Conservation (phyloP, 1,139 yeast species). For the Wickerhamomyces sp. region DNA sequence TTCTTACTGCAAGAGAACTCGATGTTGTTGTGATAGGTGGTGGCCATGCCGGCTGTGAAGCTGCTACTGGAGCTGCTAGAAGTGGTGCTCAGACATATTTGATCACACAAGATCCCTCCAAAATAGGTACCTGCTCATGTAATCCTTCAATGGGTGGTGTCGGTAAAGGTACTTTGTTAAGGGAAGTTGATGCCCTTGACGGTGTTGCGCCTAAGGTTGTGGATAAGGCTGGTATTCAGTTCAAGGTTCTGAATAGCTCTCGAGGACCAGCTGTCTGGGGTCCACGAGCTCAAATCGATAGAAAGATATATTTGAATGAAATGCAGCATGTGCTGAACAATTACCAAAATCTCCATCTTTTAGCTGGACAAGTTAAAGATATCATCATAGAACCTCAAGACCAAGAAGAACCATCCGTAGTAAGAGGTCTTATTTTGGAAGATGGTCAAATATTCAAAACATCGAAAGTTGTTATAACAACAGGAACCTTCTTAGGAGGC, state of each 20-base stretch:
- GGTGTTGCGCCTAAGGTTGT: slow-evolving; percentile 84
- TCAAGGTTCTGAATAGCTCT: slow-evolving; percentile 78
- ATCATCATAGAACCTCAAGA: slow-evolving; percentile 52
- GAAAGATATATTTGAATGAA: slow-evolving; percentile 69
- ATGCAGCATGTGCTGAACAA: slow-evolving; percentile 67
- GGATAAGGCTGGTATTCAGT: slow-evolving; percentile 91
- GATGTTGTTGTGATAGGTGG: slow-evolving; percentile 94
- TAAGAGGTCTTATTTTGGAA: slow-evolving; percentile 69
- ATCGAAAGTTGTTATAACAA: slow-evolving; percentile 76
- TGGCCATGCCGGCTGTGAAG: slow-evolving; percentile 99
- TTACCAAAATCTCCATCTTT: slow-evolving; percentile 57
- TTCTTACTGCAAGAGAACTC: slow-evolving; percentile 33
- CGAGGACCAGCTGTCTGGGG: slow-evolving; percentile 99
- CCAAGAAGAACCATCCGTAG: slow-evolving; percentile 30
- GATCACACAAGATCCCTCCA: slow-evolving; percentile 68
- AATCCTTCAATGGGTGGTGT: slow-evolving; percentile 99
- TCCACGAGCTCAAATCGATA: slow-evolving; percentile 93
- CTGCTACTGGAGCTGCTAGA: slow-evolving; percentile 90
- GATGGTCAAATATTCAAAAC: slow-evolving; percentile 61
- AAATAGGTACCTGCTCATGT: slow-evolving; percentile 93
- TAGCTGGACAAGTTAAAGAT: slow-evolving; percentile 82
- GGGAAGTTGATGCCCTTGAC: slow-evolving; percentile 95
- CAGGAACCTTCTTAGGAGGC: slow-evolving; percentile 93
- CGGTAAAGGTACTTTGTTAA: slow-evolving; percentile 88
- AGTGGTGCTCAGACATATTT: slow-evolving; percentile 65